Evolutionary conservation across 1,139 yeast species (phyloP), one percentile per base, ranked within the genome.

Genomic region (Waltiozyma sp.): DNA sequence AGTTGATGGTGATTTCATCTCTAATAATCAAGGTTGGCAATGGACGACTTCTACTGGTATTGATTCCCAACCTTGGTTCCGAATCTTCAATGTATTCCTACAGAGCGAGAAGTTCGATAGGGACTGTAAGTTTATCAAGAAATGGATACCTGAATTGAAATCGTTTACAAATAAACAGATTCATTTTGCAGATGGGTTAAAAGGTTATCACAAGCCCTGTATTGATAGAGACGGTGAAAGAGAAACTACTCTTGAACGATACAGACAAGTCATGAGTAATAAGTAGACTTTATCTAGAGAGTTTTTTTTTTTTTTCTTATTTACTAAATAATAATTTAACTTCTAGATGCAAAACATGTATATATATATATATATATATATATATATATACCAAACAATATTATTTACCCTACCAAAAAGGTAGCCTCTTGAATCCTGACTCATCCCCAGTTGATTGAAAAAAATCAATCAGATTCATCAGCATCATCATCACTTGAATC

Each of bases 21-120:
- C 75, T 40, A 75, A 75, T 52, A 66, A 69, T 42, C 77, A 75
- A 4, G 80, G 80, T 1, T 75, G 80, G 81, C 76, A 76, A 1
- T 73, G 73, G 54, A 61, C 71, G 41, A 65, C 76, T 3, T 65
- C 74, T 44, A 69, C 71, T 2, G 77, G 77, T 0, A 68, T 70
- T 15, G 75, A 72, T 50, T 72, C 75, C 2, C 80, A 74, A 52
- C 80, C 80, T 1, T 73, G 71, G 61, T 74, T 73, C 53, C 61
- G 80, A 31, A 68, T 74, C 18, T 71, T 75, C 56, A 75, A 75
- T 51, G 77, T 79, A 19, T 66, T 66, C 49, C 54, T 70, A 1
- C 81, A 75, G 49, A 66, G 74, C 28, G 68, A 66, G 47, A 69
- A 66, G 48, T 73, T 68, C 47, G 80, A 74, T 47, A 63, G 64